These are phyloP conservation scores for Chrysanthemum makinoi DNA, from an alignment of 129 eudicot genomes.

Conservation along the genomic window DNA sequence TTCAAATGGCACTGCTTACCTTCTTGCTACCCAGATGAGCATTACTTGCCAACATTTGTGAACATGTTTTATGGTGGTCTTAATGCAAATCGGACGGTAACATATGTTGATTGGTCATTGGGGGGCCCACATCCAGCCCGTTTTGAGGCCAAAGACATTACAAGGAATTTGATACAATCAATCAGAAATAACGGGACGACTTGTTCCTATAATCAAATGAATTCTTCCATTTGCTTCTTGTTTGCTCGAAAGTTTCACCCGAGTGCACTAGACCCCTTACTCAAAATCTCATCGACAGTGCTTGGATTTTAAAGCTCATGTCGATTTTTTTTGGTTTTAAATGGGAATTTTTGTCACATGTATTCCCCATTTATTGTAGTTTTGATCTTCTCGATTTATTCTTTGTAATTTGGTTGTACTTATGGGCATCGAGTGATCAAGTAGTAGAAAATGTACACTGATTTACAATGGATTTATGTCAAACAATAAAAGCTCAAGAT, in stretches of 20 bases:
- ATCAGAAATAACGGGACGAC: slow-evolving; percentile 66
- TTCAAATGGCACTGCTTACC: slow-evolving; percentile 73
- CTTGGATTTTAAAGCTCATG: slow-evolving; percentile 48
- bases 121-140: slow-evolving; percentile 81
- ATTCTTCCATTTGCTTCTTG: slow-evolving; percentile 52
- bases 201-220: slow-evolving; percentile 51
- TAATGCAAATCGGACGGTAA: slow-evolving; percentile 69
- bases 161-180: slow-evolving; percentile 46
- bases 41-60: slow-evolving; percentile 71
- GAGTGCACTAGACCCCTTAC: slow-evolving; percentile 56
- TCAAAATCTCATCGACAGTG: slow-evolving; percentile 41
- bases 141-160: slow-evolving; percentile 51
- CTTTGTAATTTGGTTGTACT: slow-evolving; percentile 20
- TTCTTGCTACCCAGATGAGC: slow-evolving; percentile 92
- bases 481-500: too few species aligned
- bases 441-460: slow-evolving; percentile 18
- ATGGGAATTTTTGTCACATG: slow-evolving; percentile 21
- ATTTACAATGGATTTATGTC: background rate
- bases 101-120: slow-evolving; percentile 78
- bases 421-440: slow-evolving; percentile 14
- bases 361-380: slow-evolving; percentile 28
- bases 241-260: slow-evolving; percentile 84
- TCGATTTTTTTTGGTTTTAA: background rate
- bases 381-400: slow-evolving; percentile 9
- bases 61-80: slow-evolving; percentile 57